Evolutionary conservation across 176 grass and related monocot species (phyloP).

Genomic region (Oryza glaberrima): DNA sequence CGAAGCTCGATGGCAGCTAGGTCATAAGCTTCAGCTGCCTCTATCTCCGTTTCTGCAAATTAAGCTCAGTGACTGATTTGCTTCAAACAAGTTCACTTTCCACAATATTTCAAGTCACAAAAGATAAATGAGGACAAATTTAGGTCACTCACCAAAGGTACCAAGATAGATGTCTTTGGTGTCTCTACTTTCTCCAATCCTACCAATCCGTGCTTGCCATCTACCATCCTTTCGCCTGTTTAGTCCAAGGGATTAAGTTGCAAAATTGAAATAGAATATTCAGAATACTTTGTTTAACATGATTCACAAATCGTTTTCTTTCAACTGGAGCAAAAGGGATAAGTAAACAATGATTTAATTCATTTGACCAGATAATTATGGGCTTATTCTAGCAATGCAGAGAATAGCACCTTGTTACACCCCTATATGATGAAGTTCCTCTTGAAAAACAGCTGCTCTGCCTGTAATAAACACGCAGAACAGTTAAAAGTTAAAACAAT

Average conservation of each 20-base stretch:
- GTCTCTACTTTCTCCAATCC: conserved; percentile 84
- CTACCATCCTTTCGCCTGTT: conserved; percentile 92
- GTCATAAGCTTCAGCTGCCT: conserved; percentile 95
- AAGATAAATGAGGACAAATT: conserved; percentile 11
- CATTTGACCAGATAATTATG: neutral
- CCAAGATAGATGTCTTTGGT: conserved; percentile 99
- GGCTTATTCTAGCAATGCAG: conserved; percentile 21
- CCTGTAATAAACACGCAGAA: conserved; percentile 50
- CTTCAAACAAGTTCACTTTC: neutral
- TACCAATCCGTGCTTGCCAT: conserved; percentile 95
- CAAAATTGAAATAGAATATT: conserved; percentile 31
- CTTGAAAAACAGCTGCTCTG: conserved; percentile 99
- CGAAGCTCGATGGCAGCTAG: conserved; percentile 91
- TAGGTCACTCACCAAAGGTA: conserved; percentile 73
- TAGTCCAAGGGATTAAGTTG: conserved; percentile 30
- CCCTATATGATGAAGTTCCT: conserved; percentile 85
- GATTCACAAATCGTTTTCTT: neutral
- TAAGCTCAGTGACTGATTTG: neutral
- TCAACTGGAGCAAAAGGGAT: neutral
- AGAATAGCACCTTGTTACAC: conserved; percentile 82
- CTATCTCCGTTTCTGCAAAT: conserved; percentile 84
- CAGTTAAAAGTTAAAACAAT: neutral
- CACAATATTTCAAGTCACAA: neutral
- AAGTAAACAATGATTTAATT: neutral
- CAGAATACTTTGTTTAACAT: conserved; percentile 1